Percentiles rank a stretch among this genome's conserved stretches.
These are phyloP conservation scores for Pseudofabraea citricarpa DNA, from an alignment of 2,329 filamentous ascomycete species.

Conservation along the genomic window DNA sequence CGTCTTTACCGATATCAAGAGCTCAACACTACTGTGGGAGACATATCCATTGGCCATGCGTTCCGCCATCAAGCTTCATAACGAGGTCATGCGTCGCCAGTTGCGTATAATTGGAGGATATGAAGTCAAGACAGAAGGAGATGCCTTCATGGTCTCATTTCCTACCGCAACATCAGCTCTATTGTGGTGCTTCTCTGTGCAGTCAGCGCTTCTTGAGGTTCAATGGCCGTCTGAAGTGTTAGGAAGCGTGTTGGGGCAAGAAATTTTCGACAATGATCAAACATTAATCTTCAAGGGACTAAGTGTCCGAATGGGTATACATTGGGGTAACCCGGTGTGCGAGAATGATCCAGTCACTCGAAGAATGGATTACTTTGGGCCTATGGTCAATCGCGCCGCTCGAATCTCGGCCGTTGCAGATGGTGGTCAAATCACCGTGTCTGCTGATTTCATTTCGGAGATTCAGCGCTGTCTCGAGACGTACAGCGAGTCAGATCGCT, in stretches of 20 bases:
- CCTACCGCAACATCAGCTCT: slow-evolving; percentile 91
- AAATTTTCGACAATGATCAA: slow-evolving; percentile 76
- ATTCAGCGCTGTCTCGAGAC: slow-evolving; percentile 87
- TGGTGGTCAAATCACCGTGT: slow-evolving; percentile 94
- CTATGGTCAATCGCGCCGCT: slow-evolving; percentile 97
- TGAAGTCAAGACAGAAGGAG: slow-evolving; percentile 98
- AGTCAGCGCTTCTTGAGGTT: slow-evolving; percentile 80
- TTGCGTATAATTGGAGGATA: slow-evolving; percentile 92
- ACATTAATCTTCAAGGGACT: slow-evolving; percentile 89
- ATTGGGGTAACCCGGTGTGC: slow-evolving; percentile 91
- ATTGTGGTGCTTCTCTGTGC: slow-evolving; percentile 94
- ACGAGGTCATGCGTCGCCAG: slow-evolving; percentile 92
- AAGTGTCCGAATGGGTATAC: slow-evolving; percentile 95
- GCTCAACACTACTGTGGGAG: slow-evolving; percentile 94
- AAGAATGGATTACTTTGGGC: slow-evolving; percentile 98
- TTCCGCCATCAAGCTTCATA: slow-evolving; percentile 94
- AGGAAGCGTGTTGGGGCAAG: slow-evolving; percentile 78
- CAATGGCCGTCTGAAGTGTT: slow-evolving; percentile 92
- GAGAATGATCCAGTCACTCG: slow-evolving; percentile 94
- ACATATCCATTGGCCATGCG: slow-evolving; percentile 93
- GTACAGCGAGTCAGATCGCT: slow-evolving; percentile 79
- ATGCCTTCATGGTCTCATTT: slow-evolving; percentile 99
- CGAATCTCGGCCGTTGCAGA: slow-evolving; percentile 93
- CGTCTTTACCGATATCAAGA: slow-evolving; percentile 99
- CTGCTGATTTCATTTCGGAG: slow-evolving; percentile 93